Base-by-base conservation (phyloP, 441 rosid genomes). In the Lepidium campestre region DNA sequence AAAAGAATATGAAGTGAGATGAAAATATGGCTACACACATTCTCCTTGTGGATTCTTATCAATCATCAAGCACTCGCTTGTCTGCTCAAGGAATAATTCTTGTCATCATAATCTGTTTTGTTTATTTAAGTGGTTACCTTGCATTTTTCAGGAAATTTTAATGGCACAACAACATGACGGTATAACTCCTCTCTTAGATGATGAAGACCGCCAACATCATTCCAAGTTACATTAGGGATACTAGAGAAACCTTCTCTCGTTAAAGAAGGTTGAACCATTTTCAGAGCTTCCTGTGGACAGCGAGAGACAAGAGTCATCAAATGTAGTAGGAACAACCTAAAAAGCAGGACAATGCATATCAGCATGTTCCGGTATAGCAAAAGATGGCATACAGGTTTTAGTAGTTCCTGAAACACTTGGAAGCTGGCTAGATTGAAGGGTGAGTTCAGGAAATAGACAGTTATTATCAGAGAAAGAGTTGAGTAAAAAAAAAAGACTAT, bases 121-220 rank as follows among this genome's bases (percentile, higher is more conserved):
- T n/a, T 49, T 62, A 37, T 36, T 46, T 11, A 5, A 17, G 20
- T 53, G 27, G 10, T 70, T 77, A 90, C 96, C 86, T 78, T 77
- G 72, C 82, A 91, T 47, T 77, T 76, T 57, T 89, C 90, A 0
- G 90, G 90, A 73, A 54, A 75, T 71, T 85, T 87, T 61, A 91
- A 67, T 11, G 81, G 83, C 68, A 82, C 59, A 17, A 82, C 79
- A n/a, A 91, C 80, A 70, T 84, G 79, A 6, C 13, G 18, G 13
- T 60, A 60, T 52, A 91, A 88, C 68, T 81, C 89, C 27, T 79
- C 62, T 76, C 83, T 81, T 46, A 90, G 49, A 46, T 67, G 68
- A 50, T 82, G 75, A 73, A 90, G 91, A 41, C 97, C 97, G n/a
- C 95, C 97, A 36, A 88, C 90, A 76, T 87, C 89, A 69, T 81